Base-by-base conservation (phyloP, 2,329 filamentous ascomycete species). In the Penicillium sp. region DNA sequence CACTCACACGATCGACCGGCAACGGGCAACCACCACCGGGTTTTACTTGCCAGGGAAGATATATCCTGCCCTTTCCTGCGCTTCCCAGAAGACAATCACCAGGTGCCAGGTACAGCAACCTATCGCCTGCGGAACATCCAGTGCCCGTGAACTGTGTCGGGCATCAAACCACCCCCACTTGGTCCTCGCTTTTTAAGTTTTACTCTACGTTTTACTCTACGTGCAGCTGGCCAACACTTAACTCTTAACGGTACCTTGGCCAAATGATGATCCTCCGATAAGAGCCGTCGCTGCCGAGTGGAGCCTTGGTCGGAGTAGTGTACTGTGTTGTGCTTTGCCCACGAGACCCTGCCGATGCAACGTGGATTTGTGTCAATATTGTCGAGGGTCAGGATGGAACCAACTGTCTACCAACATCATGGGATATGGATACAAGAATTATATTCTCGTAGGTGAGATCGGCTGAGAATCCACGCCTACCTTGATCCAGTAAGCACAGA, bases 191-290 rank as follows among this genome's bases (percentile, higher is more conserved):
- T 39, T 20, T 7, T 1, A 8, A n/a, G 20, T 20, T 20, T 20
- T 1, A 20, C 20, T 20, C 20, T 20, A 20, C 20, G 25, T 11
- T 15, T 45, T 25, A 28, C 42, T 31, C 28, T 31, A 31, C 42
- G 34, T 14, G 20, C 17, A 2, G 31, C 49, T 25, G 28, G 14
- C n/a, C n/a, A 22, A n/a, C 48, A 8, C 31, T 22, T 31, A 35
- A 37, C 38, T 38, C 12, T 22, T 35, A 51, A 38, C 34, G 48
- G 34, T 38, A 4, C 48, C 48, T 51, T 5, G 43, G 43, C 17
- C 54, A 49, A 55, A 55, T 49, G 35, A 22, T 41, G 22, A 39
- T 50, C 35, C 15, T 2, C 37, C 35, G 54, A 55, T 55, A 55
- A 55, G 54, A 28, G 14, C 17, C 12, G 12, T 22, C 6, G 35